Conservation (phyloP, 2,329 filamentous ascomycete species). For the Tolypocladium ovalisporum region DNA sequence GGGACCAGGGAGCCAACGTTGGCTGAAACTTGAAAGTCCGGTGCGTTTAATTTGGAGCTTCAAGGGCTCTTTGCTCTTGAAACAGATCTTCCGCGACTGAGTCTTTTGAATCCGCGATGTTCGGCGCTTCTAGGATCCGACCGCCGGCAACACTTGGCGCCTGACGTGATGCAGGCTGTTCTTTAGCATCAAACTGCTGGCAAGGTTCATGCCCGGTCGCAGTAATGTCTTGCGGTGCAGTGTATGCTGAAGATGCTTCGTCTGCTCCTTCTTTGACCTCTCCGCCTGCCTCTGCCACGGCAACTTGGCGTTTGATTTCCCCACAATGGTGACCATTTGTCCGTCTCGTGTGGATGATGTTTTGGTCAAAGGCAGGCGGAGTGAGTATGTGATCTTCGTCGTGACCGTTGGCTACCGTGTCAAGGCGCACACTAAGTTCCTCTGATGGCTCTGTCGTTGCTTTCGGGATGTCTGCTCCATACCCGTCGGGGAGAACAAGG, state of each 20-base stretch:
- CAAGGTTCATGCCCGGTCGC: no score
- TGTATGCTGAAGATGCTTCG: background rate
- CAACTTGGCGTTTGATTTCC: background rate
- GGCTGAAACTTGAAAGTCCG: background rate
- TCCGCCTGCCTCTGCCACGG: background rate
- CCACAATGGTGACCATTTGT: background rate
- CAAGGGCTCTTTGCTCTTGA: background rate
- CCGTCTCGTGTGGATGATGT: background rate
- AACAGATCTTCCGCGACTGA: background rate
- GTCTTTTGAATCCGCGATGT: background rate
- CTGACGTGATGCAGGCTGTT: background rate
- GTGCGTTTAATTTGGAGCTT: background rate
- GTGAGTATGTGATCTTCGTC: background rate
- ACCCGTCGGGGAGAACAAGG: no score
- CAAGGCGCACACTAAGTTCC: background rate
- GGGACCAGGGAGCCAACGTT: background rate
- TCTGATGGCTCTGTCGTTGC: background rate
- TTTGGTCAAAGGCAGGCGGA: background rate
- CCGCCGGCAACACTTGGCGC: background rate
- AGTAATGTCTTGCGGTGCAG: background rate
- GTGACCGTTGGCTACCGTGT: background rate
- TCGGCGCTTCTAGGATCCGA: background rate
- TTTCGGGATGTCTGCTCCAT: background rate
- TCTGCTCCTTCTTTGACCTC: background rate
- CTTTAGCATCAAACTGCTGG: background rate